Percentiles rank a stretch among this genome's conserved stretches.
Conservation (phyloP, 192 early-diverging fungal species). For the Coemansia javaensis region DNA sequence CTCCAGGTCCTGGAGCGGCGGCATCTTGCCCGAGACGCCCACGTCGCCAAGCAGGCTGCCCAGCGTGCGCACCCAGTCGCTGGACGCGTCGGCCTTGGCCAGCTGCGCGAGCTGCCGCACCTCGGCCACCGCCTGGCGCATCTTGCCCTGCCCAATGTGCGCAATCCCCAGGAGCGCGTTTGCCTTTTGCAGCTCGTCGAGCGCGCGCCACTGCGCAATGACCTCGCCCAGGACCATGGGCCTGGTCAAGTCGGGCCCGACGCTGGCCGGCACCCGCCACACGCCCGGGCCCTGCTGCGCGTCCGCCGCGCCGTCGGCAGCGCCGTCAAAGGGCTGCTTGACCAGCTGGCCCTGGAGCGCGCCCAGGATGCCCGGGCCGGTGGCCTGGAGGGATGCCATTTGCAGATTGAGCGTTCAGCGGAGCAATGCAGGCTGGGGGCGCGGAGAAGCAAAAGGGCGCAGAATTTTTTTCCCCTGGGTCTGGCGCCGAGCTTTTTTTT, state of each 20-base stretch:
- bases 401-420: no score
- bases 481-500: no score
- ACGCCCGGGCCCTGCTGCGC: slow-evolving; percentile 6
- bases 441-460: no score
- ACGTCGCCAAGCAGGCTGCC: slow-evolving; percentile 28
- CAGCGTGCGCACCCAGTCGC: slow-evolving; percentile 44
- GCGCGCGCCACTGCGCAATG: slow-evolving; percentile 18
- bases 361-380: no score
- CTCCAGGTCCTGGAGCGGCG: slow-evolving; percentile 3
- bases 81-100: slow-evolving; percentile 11
- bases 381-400: no score
- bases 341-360: slow-evolving; percentile 1
- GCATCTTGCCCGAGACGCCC: slow-evolving; percentile 22
- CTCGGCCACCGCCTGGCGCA: slow-evolving; percentile 13
- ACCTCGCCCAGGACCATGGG: slow-evolving; percentile 10
- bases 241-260: slow-evolving; percentile 30
- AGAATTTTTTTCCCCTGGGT: no score
- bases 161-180: slow-evolving; percentile 36
- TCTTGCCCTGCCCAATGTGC: slow-evolving; percentile 26
- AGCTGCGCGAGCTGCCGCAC: slow-evolving; percentile 17
- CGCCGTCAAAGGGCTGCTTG: neutral
- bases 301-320: neutral
- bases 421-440: no score
- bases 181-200: slow-evolving; percentile 40
- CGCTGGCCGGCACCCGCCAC: slow-evolving; percentile 34